Evolutionary conservation across 306 rosid species (phyloP), one percentile per base, ranked within the genome.

Genomic region (Cicer arietinum): DNA sequence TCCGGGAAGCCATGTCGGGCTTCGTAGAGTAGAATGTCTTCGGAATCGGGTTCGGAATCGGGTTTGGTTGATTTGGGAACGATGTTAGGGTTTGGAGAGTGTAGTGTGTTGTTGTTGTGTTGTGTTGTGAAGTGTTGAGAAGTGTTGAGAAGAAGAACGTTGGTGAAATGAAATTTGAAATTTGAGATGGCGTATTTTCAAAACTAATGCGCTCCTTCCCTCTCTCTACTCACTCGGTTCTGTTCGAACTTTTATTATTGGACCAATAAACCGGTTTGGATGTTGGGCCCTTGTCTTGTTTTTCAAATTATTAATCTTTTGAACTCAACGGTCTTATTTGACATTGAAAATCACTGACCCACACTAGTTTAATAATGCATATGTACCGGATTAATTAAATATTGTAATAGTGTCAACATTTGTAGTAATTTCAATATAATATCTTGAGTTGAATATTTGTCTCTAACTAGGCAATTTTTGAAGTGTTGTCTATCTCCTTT

Each of bases 1-100:
- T 90, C 9, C 99, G 91, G 30, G 93, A 86, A 67, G 90, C 82
- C 99, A 94, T 89, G 67, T 35, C 44, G 12, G 75, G 72, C 64
- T 50, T 73, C 71, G 69, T 6, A 40, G 76, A 58, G 30, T 2
- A 18, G 61, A 7, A 48, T 35, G 10, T 7, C 0, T 18, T 30
- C 7, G 5, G 47, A n/a, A 53, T 53, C 6, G 25, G 2, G 6
- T 18, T 30, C 7, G 5, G 47, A n/a, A 53, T 53, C 6, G 25
- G 2, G 6, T 43, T 6, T 1, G 22, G 42, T 35, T 25, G 45
- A 30, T 30, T 30, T 30, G 37, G 37, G 5, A 13, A 16, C 0
- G 58, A 4, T 1, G 20, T 79, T 88, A 81, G 92, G 89, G 96
- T 76, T 85, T 64, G 18, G 43, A 54, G 43, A 17, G 60, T 40